phyloP scores from a whole-genome alignment of 345 rosid species.

The Brassica cretica region DNA sequence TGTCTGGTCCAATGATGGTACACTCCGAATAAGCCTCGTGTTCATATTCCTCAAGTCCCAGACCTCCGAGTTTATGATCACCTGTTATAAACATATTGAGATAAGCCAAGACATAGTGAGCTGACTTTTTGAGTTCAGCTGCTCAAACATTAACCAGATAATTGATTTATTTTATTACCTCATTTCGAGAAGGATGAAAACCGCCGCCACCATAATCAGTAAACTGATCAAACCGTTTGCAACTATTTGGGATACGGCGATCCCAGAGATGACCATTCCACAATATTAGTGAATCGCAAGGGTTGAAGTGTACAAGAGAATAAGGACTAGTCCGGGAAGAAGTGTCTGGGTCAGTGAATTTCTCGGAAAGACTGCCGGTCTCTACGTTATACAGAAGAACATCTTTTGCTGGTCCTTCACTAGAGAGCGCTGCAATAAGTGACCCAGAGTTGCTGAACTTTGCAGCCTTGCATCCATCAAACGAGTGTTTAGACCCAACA shows the following conservation, averaged over 20 bases:
- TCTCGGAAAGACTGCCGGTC: conserved; percentile 49
- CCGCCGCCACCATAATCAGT: conserved; percentile 98
- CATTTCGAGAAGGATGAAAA: conserved; percentile 96
- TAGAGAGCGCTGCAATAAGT: conserved; percentile 66
- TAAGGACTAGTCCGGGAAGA: conserved; percentile 71
- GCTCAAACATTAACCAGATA: neutral
- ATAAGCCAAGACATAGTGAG: conserved; percentile 20
- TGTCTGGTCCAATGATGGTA: conserved; percentile 92
- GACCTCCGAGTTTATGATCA: conserved; percentile 92
- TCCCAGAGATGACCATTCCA: conserved; percentile 98
- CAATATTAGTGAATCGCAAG: conserved; percentile 75
- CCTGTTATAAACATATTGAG: conserved; percentile 46
- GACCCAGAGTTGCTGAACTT: conserved; percentile 84
- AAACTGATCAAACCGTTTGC: conserved; percentile 80
- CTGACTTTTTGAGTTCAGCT: neutral
- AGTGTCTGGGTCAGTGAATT: conserved; percentile 64
- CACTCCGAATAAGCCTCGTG: conserved; percentile 78
- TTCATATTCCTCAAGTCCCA: conserved; percentile 90
- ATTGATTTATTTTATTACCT: conserved; percentile 52
- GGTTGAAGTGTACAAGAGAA: conserved; percentile 85
- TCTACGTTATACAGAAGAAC: conserved; percentile 85
- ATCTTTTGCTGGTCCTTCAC: conserved; percentile 61
- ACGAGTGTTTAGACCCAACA: conserved; percentile 69
- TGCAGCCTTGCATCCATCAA: conserved; percentile 87
- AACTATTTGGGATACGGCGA: conserved; percentile 56